phyloP scores from a whole-genome alignment of 805 yeast genomes.

The Nakazawaea holstii region DNA sequence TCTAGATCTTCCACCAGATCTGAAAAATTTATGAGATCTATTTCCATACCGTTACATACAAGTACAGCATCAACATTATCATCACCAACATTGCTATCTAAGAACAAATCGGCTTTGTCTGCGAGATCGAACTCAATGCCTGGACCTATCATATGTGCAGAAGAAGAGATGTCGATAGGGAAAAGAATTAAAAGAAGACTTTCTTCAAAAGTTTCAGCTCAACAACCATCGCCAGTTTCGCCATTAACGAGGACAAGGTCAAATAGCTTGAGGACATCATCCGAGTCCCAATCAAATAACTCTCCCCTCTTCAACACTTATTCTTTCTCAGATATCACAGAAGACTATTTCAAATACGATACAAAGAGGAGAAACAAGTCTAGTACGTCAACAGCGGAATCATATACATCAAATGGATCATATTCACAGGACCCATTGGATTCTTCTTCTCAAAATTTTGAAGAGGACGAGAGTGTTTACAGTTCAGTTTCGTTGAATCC shows the following conservation, averaged over 20 bases:
- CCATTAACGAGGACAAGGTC: neutral
- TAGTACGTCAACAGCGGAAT: neutral
- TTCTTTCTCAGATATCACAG: slow-evolving; percentile 8
- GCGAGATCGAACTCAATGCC: neutral
- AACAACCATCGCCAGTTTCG: neutral
- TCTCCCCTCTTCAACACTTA: slow-evolving; percentile 7
- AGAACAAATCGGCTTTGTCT: neutral
- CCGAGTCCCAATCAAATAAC: neutral
- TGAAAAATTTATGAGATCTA: slow-evolving; percentile 1
- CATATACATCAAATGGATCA: neutral
- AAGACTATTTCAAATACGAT: slow-evolving; percentile 7
- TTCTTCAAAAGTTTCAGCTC: neutral
- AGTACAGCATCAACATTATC: neutral
- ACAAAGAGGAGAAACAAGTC: slow-evolving; percentile 4
- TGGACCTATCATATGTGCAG: neutral
- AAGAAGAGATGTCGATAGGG: neutral
- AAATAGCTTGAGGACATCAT: neutral
- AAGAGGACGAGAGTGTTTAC: slow-evolving; percentile 2
- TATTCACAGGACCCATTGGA: slow-evolving; percentile 4
- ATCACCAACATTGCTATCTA: neutral
- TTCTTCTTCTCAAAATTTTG: neutral
- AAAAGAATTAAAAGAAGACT: neutral
- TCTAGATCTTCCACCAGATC: neutral
- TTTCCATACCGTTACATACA: neutral
- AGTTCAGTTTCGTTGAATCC: neutral